Percentiles rank a stretch among this genome's conserved stretches.
Evolutionary conservation across 345 rosid species (phyloP).

Genomic region (Populus davidiana): DNA sequence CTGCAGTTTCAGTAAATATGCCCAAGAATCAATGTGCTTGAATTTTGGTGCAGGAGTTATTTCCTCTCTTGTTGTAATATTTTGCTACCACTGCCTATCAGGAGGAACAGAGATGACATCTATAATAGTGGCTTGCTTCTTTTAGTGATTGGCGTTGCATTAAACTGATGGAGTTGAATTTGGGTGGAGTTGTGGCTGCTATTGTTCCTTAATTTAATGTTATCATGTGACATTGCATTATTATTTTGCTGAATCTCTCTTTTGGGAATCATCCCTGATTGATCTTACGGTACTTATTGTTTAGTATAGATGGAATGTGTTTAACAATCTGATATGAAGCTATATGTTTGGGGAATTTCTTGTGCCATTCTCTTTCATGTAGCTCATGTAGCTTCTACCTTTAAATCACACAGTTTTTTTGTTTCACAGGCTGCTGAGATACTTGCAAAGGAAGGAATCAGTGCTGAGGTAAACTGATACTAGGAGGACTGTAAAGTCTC

Average conservation of each 20-base stretch:
- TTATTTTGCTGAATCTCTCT: not conserved
- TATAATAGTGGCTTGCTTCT: not conserved
- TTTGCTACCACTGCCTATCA: not conserved
- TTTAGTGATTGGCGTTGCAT: not conserved
- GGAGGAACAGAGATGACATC: not conserved
- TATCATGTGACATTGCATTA: not conserved
- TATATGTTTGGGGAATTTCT: not conserved
- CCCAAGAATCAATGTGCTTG: not conserved
- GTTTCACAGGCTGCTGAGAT: slow-evolving; percentile 71
- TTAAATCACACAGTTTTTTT: slow-evolving; percentile 2
- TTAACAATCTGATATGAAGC: not conserved
- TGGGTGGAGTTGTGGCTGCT: not conserved
- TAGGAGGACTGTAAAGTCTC: not conserved
- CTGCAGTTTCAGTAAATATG: too few species aligned
- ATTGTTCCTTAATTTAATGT: not conserved
- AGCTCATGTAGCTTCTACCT: not conserved
- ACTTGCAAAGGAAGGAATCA: slow-evolving; percentile 83
- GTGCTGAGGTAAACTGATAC: slow-evolving; percentile 61
- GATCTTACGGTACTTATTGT: not conserved
- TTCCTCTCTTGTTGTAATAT: not conserved
- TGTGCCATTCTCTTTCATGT: not conserved
- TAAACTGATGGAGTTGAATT: not conserved
- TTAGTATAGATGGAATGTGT: not conserved
- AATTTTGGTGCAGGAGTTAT: not conserved
- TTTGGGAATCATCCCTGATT: not conserved